phyloP scores from a whole-genome alignment of 2,329 filamentous ascomycete genomes.

The Fusarium keratoplasticum region DNA sequence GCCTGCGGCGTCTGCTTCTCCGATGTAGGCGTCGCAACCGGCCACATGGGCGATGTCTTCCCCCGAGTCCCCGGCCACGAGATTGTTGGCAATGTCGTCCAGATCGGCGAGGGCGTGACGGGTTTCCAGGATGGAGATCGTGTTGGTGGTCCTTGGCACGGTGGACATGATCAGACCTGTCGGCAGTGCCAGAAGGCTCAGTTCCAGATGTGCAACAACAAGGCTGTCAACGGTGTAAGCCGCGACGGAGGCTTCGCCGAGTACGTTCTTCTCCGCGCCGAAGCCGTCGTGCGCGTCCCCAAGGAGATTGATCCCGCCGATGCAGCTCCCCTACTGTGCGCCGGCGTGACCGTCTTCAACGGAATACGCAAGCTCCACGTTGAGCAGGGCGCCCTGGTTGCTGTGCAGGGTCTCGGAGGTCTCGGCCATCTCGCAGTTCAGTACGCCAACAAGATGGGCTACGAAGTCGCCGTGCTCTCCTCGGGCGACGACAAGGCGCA shows the following conservation, averaged over 20 bases:
- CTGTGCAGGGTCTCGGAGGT: conserved; percentile 78
- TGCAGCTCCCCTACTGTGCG: conserved; percentile 71
- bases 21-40: conserved; percentile 62
- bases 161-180: conserved; percentile 71
- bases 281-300: conserved; percentile 70
- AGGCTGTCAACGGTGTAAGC: conserved; percentile 72
- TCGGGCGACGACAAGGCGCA: conserved; percentile 74
- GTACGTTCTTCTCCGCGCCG: conserved; percentile 69
- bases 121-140: conserved; percentile 72
- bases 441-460: conserved; percentile 81
- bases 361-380: conserved; percentile 65
- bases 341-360: conserved; percentile 74
- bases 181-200: conserved; percentile 70
- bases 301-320: conserved; percentile 62
- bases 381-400: conserved; percentile 64
- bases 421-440: conserved; percentile 83
- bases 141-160: conserved; percentile 65
- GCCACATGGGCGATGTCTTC: conserved; percentile 65
- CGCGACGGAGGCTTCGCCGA: conserved; percentile 76
- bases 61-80: conserved; percentile 78
- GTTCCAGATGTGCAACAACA: conserved; percentile 77
- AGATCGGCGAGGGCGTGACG: conserved; percentile 67
- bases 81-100: conserved; percentile 74
- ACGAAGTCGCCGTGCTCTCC: conserved; percentile 76
- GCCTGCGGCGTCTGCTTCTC: conserved; percentile 80